phyloP scores from a whole-genome alignment of 345 rosid species.

The Gossypium bickii region DNA sequence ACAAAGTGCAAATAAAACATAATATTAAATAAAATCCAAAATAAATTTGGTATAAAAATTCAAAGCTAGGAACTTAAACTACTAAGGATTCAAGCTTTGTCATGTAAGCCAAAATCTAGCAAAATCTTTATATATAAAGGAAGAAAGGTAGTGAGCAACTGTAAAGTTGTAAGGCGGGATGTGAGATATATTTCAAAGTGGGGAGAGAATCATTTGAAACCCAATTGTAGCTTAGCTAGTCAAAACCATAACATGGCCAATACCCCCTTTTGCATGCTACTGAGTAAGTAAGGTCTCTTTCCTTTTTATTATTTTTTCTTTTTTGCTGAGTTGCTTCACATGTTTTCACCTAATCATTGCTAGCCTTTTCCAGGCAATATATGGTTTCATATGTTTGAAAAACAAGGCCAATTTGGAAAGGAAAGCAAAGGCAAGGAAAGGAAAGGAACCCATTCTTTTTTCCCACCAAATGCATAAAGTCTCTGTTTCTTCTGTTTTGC shows the following conservation, averaged over 20 bases:
- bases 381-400: conserved; percentile 2
- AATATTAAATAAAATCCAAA: too few relatives aligned
- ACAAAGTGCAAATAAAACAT: too few relatives aligned
- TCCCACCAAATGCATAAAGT: background rate
- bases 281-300: background rate
- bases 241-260: conserved; percentile 1
- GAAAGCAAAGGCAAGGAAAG: background rate
- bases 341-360: conserved; percentile 28
- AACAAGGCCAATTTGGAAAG: background rate
- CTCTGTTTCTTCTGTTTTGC: background rate
- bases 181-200: background rate
- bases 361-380: conserved; percentile 17
- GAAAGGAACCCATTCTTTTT: background rate
- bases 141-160: background rate
- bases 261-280: background rate
- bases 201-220: background rate
- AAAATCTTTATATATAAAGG: too few relatives aligned
- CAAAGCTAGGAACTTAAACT: too few relatives aligned
- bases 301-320: too few relatives aligned
- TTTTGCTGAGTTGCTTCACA: conserved; percentile 19
- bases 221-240: background rate
- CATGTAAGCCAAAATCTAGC: too few relatives aligned
- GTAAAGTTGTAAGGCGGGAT: background rate
- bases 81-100: too few relatives aligned
- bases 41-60: too few relatives aligned